Evolutionary conservation across 1,284 basidiomycete species (phyloP).

Genomic region (Microbotryomycetes sp.): DNA sequence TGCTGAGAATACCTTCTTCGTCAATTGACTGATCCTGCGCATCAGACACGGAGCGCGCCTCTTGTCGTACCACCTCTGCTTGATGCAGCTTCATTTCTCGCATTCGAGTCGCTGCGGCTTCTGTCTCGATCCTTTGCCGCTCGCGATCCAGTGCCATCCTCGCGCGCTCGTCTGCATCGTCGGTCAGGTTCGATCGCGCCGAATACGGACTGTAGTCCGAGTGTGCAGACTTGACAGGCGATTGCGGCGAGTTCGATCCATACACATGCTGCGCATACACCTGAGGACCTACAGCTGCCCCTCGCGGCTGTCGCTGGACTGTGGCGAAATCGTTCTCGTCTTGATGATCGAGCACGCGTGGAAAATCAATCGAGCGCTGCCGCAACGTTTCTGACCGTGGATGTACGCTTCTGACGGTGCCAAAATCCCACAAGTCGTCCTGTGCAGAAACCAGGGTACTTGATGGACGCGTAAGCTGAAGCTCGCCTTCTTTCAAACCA

Average conservation of each 20-base stretch:
- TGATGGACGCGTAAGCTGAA: no score
- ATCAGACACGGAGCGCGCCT: neutral
- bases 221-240: slow-evolving; percentile 50
- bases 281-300: neutral
- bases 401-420: slow-evolving; percentile 61
- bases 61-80: neutral
- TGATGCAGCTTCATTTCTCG: no score
- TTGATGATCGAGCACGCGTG: slow-evolving; percentile 50
- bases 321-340: slow-evolving; percentile 18
- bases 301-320: neutral
- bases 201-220: slow-evolving; percentile 51
- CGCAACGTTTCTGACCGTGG: slow-evolving; percentile 26
- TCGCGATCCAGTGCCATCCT: slow-evolving; percentile 18
- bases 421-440: slow-evolving; percentile 92
- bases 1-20: slow-evolving; percentile 78
- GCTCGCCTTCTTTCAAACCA: slow-evolving; percentile 9
- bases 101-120: slow-evolving; percentile 13
- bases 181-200: neutral
- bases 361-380: slow-evolving; percentile 6
- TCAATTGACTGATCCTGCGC: slow-evolving; percentile 43
- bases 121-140: slow-evolving; percentile 21
- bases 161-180: slow-evolving; percentile 10
- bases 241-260: neutral
- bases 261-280: neutral
- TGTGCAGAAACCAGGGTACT: no score